Base-by-base conservation (phyloP, 2,329 filamentous ascomycete genomes). In the Verticillium longisporum region DNA sequence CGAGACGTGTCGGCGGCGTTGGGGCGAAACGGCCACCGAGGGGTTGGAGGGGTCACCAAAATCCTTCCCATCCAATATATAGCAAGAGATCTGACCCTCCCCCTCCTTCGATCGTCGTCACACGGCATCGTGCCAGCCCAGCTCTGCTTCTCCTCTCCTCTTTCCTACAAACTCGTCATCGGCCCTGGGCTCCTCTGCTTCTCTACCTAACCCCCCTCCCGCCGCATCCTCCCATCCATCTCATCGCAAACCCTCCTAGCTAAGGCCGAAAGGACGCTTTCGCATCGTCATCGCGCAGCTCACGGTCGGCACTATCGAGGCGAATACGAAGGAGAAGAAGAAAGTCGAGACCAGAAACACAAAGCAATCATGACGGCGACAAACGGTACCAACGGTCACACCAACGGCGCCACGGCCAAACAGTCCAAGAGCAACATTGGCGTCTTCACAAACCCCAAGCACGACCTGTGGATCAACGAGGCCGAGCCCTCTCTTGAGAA, bases 401-500 rank as follows among this genome's bases (percentile, higher is more conserved):
- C 53, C 36, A 53, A 63, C 58, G 57, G 61, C 31, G 56, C 61
- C 41, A 34, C 60, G 57, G 71, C 78, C 58, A 75, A 78, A 73
- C 77, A 83, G 56, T 78, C 83, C 62, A 95, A 96, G 83, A 79
- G 90, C 61, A 98, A 98, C 78, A 96, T 98, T 72, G 94, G 92
- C 68, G 92, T 98, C 67, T 98, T 90, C 82, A 98, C 94, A 59
- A 97, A 98, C 78, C 92, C 94, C 18, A 85, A 86, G 62, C 94
- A 98, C 74, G 90, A 97, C 63, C 82, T 98, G 59, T 98, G 93
- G 91, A 86, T 97, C 63, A 89, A 83, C 61, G 87, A 91, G 66
- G 87, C 93, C 13, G 82, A 86, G 68, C 94, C 94, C 4, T 88
- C 84, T 55, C 77, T 91, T 32, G 90, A 96, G 73, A 87, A 87